A percentile compares a stretch with the other conserved stretches of the same genome.
phyloP scores from a whole-genome alignment of 108 stramenopile genomes.

The Asterionellopsis glacialis region DNA sequence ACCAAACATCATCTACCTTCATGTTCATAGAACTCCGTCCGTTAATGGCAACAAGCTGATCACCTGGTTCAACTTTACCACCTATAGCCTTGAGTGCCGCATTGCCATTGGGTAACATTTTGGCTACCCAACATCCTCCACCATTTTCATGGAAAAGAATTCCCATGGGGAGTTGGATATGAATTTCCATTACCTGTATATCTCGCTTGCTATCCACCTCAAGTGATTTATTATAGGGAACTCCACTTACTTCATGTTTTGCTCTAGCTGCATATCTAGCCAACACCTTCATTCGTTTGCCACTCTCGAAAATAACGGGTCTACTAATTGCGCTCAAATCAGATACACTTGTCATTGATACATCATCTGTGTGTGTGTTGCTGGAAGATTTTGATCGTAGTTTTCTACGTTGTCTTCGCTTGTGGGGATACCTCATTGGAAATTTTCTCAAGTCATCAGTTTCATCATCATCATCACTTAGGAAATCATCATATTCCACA shows the following conservation, averaged over 20 bases:
- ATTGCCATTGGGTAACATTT: constrained; percentile 60
- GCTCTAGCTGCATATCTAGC: constrained; percentile 52
- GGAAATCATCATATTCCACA: too few species aligned
- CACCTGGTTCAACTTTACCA: constrained; percentile 56
- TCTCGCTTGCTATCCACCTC: constrained; percentile 55
- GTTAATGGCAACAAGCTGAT: constrained; percentile 77
- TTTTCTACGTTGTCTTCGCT: too few species aligned
- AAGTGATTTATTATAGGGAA: constrained; percentile 55
- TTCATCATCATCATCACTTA: too few species aligned
- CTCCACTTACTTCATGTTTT: constrained; percentile 50
- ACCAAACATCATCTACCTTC: constrained; percentile 66
- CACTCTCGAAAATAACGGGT: constrained; percentile 2
- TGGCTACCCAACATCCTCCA: constrained; percentile 69
- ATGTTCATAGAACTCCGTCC: constrained; percentile 48
- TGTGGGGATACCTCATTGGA: too few species aligned
- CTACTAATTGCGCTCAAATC: too few species aligned
- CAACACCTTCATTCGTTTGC: constrained; percentile 18
- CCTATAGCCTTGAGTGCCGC: constrained; percentile 25
- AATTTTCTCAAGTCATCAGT: too few species aligned
- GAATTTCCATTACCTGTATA: constrained; percentile 54
- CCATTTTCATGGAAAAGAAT: constrained; percentile 62
- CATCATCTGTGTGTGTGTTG: too few species aligned
- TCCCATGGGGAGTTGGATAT: constrained; percentile 2
- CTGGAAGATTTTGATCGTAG: too few species aligned
- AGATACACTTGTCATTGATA: too few species aligned